A percentile compares a stretch with the other conserved stretches of the same genome.
phyloP scores from a whole-genome alignment of 169 alveolate species.

The Perkinsus chesapeaki region DNA sequence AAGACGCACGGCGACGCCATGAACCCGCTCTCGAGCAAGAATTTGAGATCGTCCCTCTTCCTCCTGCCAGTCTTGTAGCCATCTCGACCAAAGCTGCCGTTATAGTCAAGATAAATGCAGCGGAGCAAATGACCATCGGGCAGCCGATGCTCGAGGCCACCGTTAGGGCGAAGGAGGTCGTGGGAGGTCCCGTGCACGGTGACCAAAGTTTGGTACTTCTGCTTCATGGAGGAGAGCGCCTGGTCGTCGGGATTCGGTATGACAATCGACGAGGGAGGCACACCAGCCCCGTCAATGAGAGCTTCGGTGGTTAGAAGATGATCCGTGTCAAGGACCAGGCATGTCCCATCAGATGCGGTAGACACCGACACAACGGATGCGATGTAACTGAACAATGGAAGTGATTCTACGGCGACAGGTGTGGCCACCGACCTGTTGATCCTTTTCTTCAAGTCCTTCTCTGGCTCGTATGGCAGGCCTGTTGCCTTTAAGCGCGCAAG shows the following conservation, averaged over 20 bases:
- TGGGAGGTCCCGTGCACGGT: not conserved
- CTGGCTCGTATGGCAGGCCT: not conserved
- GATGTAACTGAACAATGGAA: not conserved
- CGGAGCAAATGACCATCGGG: not conserved
- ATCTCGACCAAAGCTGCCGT: not conserved
- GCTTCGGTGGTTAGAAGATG: not conserved
- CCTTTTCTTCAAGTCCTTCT: not conserved
- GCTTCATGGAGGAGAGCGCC: not conserved
- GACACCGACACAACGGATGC: not conserved
- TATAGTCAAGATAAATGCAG: not conserved
- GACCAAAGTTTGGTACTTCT: not conserved
- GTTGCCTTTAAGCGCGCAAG: not conserved
- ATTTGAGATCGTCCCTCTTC: not conserved
- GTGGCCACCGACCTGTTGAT: not conserved
- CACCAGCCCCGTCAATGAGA: not conserved
- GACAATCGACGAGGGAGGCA: not conserved
- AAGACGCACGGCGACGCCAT: not conserved
- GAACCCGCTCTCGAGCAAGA: not conserved
- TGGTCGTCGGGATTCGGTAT: not conserved
- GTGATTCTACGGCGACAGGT: not conserved
- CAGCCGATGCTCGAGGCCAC: not conserved
- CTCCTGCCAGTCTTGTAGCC: not conserved
- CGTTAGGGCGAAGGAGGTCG: not conserved
- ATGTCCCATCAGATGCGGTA: not conserved
- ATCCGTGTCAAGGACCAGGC: not conserved